Conservation (phyloP, 108 stramenopile species). For the Cyclotella cryptica region DNA sequence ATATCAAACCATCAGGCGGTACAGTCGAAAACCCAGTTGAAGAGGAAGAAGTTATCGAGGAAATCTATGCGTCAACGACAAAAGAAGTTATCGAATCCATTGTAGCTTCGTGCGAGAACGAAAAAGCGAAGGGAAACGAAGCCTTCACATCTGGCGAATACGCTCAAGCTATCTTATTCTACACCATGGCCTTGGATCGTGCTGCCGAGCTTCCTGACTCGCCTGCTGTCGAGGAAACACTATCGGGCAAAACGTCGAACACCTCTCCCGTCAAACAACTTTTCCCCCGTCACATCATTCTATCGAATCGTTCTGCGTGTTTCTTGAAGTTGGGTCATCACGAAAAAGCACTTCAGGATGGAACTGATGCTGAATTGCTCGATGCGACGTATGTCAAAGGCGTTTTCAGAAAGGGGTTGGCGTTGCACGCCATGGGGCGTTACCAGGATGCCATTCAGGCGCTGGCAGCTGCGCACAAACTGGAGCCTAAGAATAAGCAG, state of each 20-base stretch:
- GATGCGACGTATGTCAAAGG: constrained; percentile 89
- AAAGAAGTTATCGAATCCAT: constrained; percentile 71
- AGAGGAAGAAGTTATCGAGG: constrained; percentile 65
- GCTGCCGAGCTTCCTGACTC: constrained; percentile 82
- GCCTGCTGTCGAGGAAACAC: constrained; percentile 30
- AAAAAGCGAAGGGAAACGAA: constrained; percentile 90
- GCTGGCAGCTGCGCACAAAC: constrained; percentile 77
- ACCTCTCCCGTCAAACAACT: constrained; percentile 36
- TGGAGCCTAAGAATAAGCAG: constrained; percentile 94
- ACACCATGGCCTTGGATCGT: constrained; percentile 86
- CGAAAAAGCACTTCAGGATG: constrained; percentile 89
- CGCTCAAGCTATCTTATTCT: constrained; percentile 86
- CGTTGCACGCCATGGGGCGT: constrained; percentile 88
- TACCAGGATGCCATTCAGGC: constrained; percentile 81
- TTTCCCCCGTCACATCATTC: constrained; percentile 77
- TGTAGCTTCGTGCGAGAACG: constrained; percentile 70
- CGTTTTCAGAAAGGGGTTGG: constrained; percentile 85
- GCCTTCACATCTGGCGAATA: constrained; percentile 90
- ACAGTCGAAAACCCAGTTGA: constrained; percentile 23
- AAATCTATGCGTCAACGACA: constrained; percentile 71
- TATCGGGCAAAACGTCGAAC: constrained; percentile 4
- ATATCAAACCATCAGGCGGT: constrained; percentile 50
- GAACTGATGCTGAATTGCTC: constrained; percentile 57
- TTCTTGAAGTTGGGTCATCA: constrained; percentile 93
- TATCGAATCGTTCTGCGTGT: constrained; percentile 87